These are phyloP conservation scores for Mucuna pruriens DNA, from an alignment of 306 rosid species.

Conservation along the genomic window DNA sequence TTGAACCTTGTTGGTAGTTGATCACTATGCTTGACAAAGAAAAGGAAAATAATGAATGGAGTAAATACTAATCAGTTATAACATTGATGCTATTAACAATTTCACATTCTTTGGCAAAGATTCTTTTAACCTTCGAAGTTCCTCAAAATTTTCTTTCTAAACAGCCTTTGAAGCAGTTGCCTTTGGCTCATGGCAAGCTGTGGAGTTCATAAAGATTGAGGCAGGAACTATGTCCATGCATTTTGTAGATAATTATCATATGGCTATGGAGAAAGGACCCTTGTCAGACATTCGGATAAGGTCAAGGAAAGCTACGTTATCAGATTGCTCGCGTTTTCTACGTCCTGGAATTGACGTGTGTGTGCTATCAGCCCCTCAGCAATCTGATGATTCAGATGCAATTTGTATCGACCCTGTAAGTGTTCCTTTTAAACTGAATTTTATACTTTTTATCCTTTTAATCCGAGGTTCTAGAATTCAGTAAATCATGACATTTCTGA, in stretches of 20 bases:
- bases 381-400: conserved; percentile 34
- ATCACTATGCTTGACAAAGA: conserved; percentile 14
- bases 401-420: conserved; percentile 57
- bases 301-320: conserved; percentile 71
- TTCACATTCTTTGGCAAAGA: conserved; percentile 19
- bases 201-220: conserved; percentile 61
- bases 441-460: conserved; percentile 19
- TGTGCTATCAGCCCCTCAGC: conserved; percentile 53
- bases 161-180: conserved; percentile 81
- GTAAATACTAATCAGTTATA: background rate
- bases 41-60: background rate
- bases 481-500: background rate
- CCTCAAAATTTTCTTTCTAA: conserved; percentile 16
- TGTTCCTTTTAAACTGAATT: conserved; percentile 17
- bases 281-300: conserved; percentile 60
- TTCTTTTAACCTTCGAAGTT: background rate
- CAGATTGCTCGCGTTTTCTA: conserved; percentile 76
- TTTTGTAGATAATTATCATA: conserved; percentile 48
- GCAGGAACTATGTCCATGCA: conserved; percentile 63
- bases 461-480: conserved; percentile 13
- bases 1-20: no score
- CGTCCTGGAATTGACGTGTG: conserved; percentile 85
- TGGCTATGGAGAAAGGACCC: conserved; percentile 66
- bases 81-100: conserved; percentile 1
- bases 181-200: conserved; percentile 76